Percentiles rank a stretch among this genome's conserved stretches.
phyloP scores from a whole-genome alignment of 495 filamentous ascomycete genomes.

The Clavariopsis aquatica region DNA sequence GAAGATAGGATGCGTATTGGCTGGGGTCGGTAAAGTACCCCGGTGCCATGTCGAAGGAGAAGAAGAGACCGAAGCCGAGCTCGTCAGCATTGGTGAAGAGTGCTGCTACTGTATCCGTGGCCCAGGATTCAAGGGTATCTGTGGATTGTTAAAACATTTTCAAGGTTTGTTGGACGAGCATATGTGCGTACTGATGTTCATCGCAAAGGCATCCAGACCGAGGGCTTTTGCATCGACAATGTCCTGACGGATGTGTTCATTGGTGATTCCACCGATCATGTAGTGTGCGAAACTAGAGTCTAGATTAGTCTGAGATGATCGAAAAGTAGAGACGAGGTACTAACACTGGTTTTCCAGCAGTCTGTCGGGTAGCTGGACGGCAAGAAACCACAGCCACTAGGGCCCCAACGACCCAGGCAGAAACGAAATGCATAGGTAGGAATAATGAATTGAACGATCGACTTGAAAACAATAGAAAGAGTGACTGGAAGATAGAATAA shows the following conservation, averaged over 20 bases:
- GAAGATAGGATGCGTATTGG: slow-evolving; percentile 13
- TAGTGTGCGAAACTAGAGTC: slow-evolving; percentile 27
- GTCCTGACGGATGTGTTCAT: slow-evolving; percentile 27
- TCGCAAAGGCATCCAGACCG: slow-evolving; percentile 25
- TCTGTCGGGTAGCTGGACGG: background rate
- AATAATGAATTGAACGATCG: too few species aligned
- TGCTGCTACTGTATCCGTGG: slow-evolving; percentile 13
- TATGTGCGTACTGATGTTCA: slow-evolving; percentile 19
- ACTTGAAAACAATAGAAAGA: too few species aligned
- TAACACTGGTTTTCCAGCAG: slow-evolving; percentile 14
- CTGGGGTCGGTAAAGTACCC: slow-evolving; percentile 12
- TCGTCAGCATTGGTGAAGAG: slow-evolving; percentile 28
- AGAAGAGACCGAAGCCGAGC: slow-evolving; percentile 27
- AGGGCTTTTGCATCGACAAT: slow-evolving; percentile 22
- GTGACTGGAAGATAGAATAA: too few species aligned
- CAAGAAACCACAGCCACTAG: slow-evolving; percentile 4
- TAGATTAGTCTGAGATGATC: background rate
- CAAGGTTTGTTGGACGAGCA: background rate
- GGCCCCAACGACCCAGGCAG: background rate
- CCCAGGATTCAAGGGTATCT: slow-evolving; percentile 9
- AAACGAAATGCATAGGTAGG: background rate
- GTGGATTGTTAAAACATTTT: background rate
- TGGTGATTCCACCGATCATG: slow-evolving; percentile 29
- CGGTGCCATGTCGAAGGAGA: slow-evolving; percentile 26
- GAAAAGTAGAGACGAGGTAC: background rate